Evolutionary conservation across 2,329 filamentous ascomycete genomes (phyloP), one percentile per base, ranked within the genome.

Genomic region (Xenosphaeropsis pyriputrescens): DNA sequence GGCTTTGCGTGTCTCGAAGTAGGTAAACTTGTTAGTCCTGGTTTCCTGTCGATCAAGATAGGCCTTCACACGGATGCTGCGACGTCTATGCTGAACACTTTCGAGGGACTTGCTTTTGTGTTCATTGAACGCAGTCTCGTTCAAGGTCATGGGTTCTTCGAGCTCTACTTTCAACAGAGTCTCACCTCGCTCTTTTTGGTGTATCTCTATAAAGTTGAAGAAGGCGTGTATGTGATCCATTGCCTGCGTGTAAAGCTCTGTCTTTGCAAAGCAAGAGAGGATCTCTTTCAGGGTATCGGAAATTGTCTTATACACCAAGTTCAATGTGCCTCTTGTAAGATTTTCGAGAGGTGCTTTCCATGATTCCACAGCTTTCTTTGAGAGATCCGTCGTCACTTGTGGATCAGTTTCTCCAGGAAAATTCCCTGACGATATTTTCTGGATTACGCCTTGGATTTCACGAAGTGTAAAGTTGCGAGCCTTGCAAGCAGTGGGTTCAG

Each of bases 351-450:
- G 74, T 0, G 49, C 48, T 1, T 63, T 50, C 79, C 79, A 84
- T 1, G 71, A 67, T 6, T 54, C 50, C 2, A 82, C 67, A 0
- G 70, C 68, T n/a, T 69, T 57, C 13, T 64, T 59, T 34, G 70
- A 74, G 13, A 82, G 60, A 0, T 62, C 61, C 18, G 75, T 67
- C 16, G 77, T 73, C 0, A 79, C 74, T 29, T 72, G 68, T 0
- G 70, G 65, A 0, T 75, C 68, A 0, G 74, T 68, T 0, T 75
- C 62, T 6, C 69, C 67, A 0, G 73, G 74, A 7, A 32, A 11
- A 15, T 32, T 17, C 2, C 14, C 16, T 3, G 30, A 32, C 12
- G 14, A 26, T 3, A 26, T 26, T 5, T 9, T 3, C 22, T 26
- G 22, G 8, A 26, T 26, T 26, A 9, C 12, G 22, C 22, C 12